phyloP scores from a whole-genome alignment of 179 eudicot genomes.

The Actinidia arguta region DNA sequence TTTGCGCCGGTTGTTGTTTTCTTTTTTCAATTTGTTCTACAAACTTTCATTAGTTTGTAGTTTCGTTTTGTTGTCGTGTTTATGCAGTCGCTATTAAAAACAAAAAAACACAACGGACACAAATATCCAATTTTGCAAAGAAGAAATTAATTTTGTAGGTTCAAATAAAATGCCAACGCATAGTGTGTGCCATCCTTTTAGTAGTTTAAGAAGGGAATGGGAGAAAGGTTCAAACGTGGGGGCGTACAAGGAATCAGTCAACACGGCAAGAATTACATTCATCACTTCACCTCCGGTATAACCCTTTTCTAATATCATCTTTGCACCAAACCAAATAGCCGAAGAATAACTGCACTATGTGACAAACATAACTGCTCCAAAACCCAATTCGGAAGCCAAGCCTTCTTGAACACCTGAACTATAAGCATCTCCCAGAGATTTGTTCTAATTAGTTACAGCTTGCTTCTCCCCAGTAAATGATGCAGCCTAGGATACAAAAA shows the following conservation, averaged over 20 bases:
- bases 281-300: conserved; percentile 46
- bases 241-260: conserved; percentile 57
- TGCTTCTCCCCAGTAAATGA: conserved; percentile 61
- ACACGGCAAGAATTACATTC: conserved; percentile 48
- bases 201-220: neutral
- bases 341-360: conserved; percentile 43
- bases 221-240: neutral
- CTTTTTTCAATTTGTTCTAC: too few species aligned
- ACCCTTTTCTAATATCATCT: conserved; percentile 48
- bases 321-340: conserved; percentile 60
- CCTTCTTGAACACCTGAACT: conserved; percentile 48
- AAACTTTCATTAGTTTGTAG: too few species aligned
- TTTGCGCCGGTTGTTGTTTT: too few species aligned
- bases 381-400: conserved; percentile 47
- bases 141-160: too few species aligned
- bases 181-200: neutral
- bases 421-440: conserved; percentile 40
- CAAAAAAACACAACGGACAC: too few species aligned
- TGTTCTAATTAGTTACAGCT: conserved; percentile 43
- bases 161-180: too few species aligned
- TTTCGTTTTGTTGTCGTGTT: too few species aligned
- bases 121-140: too few species aligned
- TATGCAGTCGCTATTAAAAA: too few species aligned
- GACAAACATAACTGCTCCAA: conserved; percentile 40
- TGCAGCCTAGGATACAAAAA: conserved; percentile 41